Evolutionary conservation across 2,329 filamentous ascomycete species (phyloP).

Genomic region (Arthroderma sp.): DNA sequence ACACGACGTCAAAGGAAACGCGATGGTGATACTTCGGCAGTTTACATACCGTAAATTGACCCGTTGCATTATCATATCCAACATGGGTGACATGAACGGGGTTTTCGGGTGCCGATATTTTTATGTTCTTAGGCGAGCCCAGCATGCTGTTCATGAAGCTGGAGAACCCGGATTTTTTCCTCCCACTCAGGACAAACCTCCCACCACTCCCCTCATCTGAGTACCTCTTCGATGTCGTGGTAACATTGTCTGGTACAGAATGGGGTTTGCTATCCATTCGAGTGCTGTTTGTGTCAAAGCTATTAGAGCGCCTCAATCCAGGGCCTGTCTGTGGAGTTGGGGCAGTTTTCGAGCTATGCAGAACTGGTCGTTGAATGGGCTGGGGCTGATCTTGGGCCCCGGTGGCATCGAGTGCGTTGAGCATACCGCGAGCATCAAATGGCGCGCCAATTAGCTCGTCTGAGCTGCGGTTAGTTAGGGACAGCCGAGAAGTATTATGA

Average conservation of each 20-base stretch:
- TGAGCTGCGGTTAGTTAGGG: slow-evolving; percentile 26
- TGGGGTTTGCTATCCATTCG: slow-evolving; percentile 38
- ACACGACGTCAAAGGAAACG: background rate
- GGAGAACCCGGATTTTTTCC: slow-evolving; percentile 81
- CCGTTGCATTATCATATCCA: slow-evolving; percentile 89
- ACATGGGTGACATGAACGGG: slow-evolving; percentile 97
- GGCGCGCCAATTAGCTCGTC: slow-evolving; percentile 34
- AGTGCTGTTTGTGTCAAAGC: slow-evolving; percentile 44
- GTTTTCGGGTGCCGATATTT: slow-evolving; percentile 96
- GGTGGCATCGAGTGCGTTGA: slow-evolving; percentile 31
- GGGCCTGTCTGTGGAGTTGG: slow-evolving; percentile 44
- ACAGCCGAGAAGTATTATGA: slow-evolving; percentile 23
- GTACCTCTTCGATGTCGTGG: slow-evolving; percentile 48
- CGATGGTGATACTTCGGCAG: background rate
- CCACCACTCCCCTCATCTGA: slow-evolving; percentile 62
- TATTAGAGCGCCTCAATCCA: slow-evolving; percentile 51
- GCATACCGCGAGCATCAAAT: slow-evolving; percentile 32
- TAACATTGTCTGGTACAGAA: slow-evolving; percentile 35
- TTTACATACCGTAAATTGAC: slow-evolving; percentile 73
- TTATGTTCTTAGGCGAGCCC: slow-evolving; percentile 73
- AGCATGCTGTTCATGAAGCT: slow-evolving; percentile 75
- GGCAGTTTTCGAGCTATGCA: slow-evolving; percentile 37
- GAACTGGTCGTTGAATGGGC: slow-evolving; percentile 30
- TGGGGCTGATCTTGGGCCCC: slow-evolving; percentile 19
- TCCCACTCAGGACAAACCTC: slow-evolving; percentile 45